Base-by-base conservation (phyloP, 495 filamentous ascomycete species). In the Tuber calosporum region DNA sequence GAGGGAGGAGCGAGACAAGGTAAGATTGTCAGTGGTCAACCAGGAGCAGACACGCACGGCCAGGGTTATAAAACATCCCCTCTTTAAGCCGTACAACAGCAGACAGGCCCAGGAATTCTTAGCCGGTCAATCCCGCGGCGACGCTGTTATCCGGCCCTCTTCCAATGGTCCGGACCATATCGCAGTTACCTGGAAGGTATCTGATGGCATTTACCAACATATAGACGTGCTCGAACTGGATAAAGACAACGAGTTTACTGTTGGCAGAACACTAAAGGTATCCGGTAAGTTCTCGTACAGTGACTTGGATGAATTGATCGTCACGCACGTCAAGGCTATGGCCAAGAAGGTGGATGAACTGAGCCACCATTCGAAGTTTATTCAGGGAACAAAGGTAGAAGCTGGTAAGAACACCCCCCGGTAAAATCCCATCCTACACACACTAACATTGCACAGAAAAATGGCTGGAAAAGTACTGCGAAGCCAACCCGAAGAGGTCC, bases 161-260 rank as follows among this genome's bases (percentile, higher is more conserved):
- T 97, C 93, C 36, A 95, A 93, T 76, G 95, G 95, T 19, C 89
- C 90, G 45, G 96, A 99, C 82, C 95, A 99, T 83, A 87, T 99
- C 68, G 93, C 94, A 4, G 87, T 99, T 58, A 99, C 95, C 1
- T 99, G 95, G 95, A 99, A 98, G 83, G 93, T 99, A n/a, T 88
- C 92, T 0, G 92, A 98, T 77, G 90, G 91, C 72, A 88, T 97
- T 45, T 98, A 92, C 79, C 94, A 99, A 84, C 95, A 99, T 80
- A 92, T 99, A 72, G 96, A 99, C 82, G 96, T 99, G 43, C 87
- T 99, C 30, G 95, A 99, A 83, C 83, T 99, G 72, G 92, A 96
- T 83, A 99, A 99, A 83, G 93, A 94, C 76, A 97, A 91, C 69
- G 94, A 97, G 82, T 96, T 97, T 82, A 93, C 92, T 5, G 90